phyloP scores from a whole-genome alignment of 129 eudicot species.

The Gnaphalium uliginosum region DNA sequence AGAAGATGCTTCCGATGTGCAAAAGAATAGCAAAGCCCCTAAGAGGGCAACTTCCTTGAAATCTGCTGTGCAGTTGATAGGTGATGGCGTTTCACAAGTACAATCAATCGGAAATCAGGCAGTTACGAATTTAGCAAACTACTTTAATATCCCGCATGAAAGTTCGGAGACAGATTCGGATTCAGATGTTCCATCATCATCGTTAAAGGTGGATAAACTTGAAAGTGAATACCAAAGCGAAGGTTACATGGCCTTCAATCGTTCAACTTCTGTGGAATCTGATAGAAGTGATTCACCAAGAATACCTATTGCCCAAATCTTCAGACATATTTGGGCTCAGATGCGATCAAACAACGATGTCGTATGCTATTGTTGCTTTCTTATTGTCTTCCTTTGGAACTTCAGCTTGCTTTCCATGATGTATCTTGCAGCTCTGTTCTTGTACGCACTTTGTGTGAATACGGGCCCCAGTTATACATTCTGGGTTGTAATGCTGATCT shows the following conservation, averaged over 20 bases:
- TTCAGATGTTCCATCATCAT: constrained; percentile 23
- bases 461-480: constrained; percentile 58
- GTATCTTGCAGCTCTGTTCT: constrained; percentile 53
- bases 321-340: constrained; percentile 45
- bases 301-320: constrained; percentile 28
- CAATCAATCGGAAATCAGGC: constrained; percentile 49
- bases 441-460: constrained; percentile 56
- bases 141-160: constrained; percentile 49
- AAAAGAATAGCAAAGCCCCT: constrained; percentile 15
- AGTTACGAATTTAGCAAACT: constrained; percentile 47
- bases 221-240: constrained; percentile 35
- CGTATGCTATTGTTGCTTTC: constrained; percentile 56
- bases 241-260: constrained; percentile 33
- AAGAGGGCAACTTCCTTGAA: constrained; percentile 35
- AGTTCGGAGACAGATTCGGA: constrained; percentile 41
- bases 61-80: constrained; percentile 51
- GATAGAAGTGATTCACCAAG: constrained; percentile 43
- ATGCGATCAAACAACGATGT: constrained; percentile 56
- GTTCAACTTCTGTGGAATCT: constrained; percentile 44
- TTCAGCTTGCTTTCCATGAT: constrained; percentile 56
- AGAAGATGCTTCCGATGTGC: constrained; percentile 26
- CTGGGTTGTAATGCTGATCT: constrained; percentile 52
- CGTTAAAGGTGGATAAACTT: constrained; percentile 34
- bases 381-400: constrained; percentile 52
- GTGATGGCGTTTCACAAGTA: constrained; percentile 51